Evolutionary conservation across 768 basidiomycete species (phyloP).

Genomic region (Leccinum uliginosum): DNA sequence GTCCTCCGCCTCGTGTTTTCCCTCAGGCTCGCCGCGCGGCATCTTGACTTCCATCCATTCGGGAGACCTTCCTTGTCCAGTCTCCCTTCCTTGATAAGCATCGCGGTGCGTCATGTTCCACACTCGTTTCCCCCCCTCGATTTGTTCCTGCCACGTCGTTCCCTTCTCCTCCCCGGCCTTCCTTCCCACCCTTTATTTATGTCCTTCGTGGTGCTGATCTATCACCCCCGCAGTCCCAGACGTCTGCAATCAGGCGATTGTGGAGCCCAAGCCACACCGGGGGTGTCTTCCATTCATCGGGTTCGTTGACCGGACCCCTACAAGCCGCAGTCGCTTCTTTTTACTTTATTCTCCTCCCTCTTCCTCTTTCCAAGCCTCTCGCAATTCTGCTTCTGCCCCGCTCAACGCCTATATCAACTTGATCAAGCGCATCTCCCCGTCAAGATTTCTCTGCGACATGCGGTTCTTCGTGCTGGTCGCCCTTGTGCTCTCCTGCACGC

Average conservation of each 20-base stretch:
- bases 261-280: conserved; percentile 15
- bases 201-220: conserved; percentile 10
- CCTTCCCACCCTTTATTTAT: conserved; percentile 3
- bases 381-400: neutral
- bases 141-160: neutral
- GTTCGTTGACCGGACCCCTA: conserved; percentile 24
- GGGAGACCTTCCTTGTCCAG: neutral
- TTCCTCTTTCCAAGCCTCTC: neutral
- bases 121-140: neutral
- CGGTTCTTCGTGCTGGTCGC: conserved; percentile 25
- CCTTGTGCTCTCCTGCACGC: conserved; percentile 29
- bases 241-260: conserved; percentile 7
- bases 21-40: conserved; percentile 10
- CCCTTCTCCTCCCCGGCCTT: neutral
- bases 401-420: neutral
- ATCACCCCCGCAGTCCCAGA: conserved; percentile 5
- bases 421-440: neutral
- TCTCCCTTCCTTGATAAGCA: conserved; percentile 9
- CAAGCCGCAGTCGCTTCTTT: conserved; percentile 5
- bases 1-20: conserved; percentile 19
- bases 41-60: conserved; percentile 2
- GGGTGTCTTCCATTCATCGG: conserved; percentile 12
- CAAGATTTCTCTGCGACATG: conserved; percentile 19
- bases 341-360: conserved; percentile 10
- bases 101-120: conserved; percentile 4